Evolutionary conservation across 768 basidiomycete species (phyloP).

Genomic region (Russula dissimulans): DNA sequence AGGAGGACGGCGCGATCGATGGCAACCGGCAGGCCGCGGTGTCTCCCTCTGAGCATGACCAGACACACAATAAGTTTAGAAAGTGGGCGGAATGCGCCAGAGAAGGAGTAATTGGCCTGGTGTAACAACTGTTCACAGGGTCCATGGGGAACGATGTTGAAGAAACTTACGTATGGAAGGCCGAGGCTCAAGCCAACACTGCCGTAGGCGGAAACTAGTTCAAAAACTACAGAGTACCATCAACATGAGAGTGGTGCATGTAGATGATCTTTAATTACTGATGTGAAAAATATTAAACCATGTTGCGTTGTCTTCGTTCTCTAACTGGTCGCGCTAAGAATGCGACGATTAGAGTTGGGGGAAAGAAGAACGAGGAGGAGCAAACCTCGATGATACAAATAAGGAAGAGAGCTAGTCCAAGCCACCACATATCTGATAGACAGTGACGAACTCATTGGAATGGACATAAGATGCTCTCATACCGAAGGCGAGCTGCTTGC

Average conservation of each 20-base stretch:
- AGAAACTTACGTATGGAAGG: slow-evolving; percentile 54
- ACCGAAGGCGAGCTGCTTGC: slow-evolving; percentile 89
- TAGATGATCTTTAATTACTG: slow-evolving; percentile 35
- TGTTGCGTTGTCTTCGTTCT: slow-evolving; percentile 38
- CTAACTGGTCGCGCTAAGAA: slow-evolving; percentile 47
- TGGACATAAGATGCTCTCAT: slow-evolving; percentile 17
- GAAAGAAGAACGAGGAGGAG: not conserved
- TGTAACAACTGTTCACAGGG: slow-evolving; percentile 8
- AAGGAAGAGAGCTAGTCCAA: slow-evolving; percentile 74
- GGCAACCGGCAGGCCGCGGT: slow-evolving; percentile 80
- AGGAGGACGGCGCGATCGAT: slow-evolving; percentile 84
- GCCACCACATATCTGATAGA: slow-evolving; percentile 90
- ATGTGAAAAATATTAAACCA: slow-evolving; percentile 87
- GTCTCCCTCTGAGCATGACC: slow-evolving; percentile 92
- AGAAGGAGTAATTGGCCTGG: slow-evolving; percentile 74
- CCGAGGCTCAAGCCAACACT: slow-evolving; percentile 87
- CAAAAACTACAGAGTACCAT: slow-evolving; percentile 49
- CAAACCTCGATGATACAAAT: slow-evolving; percentile 89
- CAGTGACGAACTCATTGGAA: not conserved
- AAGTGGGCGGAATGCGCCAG: slow-evolving; percentile 65
- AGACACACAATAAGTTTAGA: slow-evolving; percentile 81
- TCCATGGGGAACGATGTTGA: not conserved
- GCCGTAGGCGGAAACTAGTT: slow-evolving; percentile 81
- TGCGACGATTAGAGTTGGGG: not conserved
- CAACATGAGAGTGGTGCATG: not conserved